phyloP scores from a whole-genome alignment of 2,329 filamentous ascomycete genomes.

The Diaporthe destruens region DNA sequence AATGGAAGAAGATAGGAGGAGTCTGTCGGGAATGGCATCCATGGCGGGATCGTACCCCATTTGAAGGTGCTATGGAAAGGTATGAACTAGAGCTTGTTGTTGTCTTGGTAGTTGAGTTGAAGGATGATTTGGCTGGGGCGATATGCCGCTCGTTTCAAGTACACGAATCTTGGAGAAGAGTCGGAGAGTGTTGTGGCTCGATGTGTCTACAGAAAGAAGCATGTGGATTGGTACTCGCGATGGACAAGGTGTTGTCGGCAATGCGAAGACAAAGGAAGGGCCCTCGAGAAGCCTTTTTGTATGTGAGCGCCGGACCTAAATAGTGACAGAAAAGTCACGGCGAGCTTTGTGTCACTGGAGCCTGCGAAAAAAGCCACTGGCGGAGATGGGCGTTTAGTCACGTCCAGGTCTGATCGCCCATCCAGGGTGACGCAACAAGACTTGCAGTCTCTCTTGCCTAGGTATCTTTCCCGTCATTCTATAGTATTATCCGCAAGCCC shows the following conservation, averaged over 20 bases:
- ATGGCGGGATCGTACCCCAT: background rate
- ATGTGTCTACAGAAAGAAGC: background rate
- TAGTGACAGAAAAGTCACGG: background rate
- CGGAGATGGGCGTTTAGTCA: background rate
- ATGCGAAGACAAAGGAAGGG: background rate
- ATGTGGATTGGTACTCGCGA: background rate
- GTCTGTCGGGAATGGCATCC: background rate
- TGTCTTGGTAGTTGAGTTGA: background rate
- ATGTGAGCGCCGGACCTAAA: background rate
- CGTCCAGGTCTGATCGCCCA: background rate
- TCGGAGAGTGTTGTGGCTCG: background rate
- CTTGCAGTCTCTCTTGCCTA: background rate
- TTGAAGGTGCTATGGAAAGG: background rate
- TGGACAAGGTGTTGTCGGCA: background rate
- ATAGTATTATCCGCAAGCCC: background rate
- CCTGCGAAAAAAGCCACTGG: too few species aligned
- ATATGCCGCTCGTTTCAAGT: background rate
- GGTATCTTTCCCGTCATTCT: background rate
- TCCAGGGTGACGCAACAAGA: too few species aligned
- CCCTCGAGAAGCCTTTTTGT: background rate
- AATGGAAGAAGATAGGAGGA: background rate
- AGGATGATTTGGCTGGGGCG: rapidly evolving
- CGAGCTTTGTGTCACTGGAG: background rate
- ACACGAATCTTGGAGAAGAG: too few species aligned
- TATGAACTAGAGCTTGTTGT: too few species aligned